phyloP scores from a whole-genome alignment of 2,329 filamentous ascomycete genomes.

The Fusarium vanettenii region DNA sequence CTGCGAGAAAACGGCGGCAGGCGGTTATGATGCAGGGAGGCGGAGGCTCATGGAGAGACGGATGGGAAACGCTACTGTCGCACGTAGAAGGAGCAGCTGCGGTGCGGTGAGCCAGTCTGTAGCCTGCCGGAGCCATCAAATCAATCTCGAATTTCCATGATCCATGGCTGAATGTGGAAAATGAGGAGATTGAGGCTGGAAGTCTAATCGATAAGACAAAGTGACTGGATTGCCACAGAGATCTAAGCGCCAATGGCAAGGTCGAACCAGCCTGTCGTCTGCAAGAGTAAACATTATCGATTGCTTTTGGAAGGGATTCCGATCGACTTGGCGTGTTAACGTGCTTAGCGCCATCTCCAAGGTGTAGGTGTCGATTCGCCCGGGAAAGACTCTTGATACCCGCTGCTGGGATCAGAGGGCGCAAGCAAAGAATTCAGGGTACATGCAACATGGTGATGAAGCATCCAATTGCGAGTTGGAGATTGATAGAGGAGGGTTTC shows the following conservation, averaged over 20 bases:
- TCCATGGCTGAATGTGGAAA: conserved; percentile 6
- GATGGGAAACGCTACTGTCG: not conserved
- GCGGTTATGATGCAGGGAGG: conserved; percentile 15
- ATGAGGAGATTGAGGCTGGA: conserved; percentile 30
- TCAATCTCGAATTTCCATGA: not conserved
- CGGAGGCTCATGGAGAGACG: not conserved
- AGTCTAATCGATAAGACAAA: conserved; percentile 24
- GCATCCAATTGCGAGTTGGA: not conserved
- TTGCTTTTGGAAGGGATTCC: conserved; percentile 8
- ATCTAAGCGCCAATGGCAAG: conserved; percentile 16
- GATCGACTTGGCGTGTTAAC: conserved; percentile 1
- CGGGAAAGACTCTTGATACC: conserved; percentile 6
- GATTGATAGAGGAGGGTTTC: conserved; percentile 5
- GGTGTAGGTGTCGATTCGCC: not conserved
- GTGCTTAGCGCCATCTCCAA: conserved; percentile 2
- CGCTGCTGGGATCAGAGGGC: not conserved
- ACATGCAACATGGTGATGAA: conserved; percentile 11
- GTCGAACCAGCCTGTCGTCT: conserved; percentile 6
- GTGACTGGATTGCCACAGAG: conserved; percentile 24
- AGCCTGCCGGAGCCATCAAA: not conserved
- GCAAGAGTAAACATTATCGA: conserved; percentile 5
- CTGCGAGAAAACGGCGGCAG: conserved; percentile 21
- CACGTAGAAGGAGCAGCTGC: not conserved
- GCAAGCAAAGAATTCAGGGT: not conserved
- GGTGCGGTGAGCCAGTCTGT: not conserved